phyloP scores from a whole-genome alignment of 108 stramenopile species.

The Mediolabrus comicus region DNA sequence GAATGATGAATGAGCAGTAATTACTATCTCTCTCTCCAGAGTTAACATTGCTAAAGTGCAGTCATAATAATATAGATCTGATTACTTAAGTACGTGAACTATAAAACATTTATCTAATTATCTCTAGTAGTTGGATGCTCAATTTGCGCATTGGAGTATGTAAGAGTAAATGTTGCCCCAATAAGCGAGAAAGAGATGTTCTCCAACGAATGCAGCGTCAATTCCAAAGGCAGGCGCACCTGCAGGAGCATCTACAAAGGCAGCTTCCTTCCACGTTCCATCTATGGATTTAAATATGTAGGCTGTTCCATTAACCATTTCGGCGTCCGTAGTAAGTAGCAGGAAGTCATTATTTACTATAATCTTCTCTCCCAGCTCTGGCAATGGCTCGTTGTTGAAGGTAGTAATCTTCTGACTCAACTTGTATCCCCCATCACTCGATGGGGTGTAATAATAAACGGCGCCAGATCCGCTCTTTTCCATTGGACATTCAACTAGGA shows the following conservation, averaged over 20 bases:
- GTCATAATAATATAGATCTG: too few relatives aligned
- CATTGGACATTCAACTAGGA: background rate
- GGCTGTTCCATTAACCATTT: background rate
- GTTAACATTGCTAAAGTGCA: too few relatives aligned
- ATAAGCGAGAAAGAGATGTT: background rate
- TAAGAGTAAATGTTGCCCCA: background rate
- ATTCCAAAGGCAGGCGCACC: background rate
- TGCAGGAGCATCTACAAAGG: background rate
- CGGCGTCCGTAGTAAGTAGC: background rate
- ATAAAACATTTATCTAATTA: too few relatives aligned
- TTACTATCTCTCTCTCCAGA: too few relatives aligned
- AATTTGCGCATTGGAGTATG: background rate
- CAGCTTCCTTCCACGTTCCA: background rate
- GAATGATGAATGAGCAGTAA: constrained; percentile 76
- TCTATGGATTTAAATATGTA: background rate
- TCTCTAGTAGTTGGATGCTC: too few relatives aligned
- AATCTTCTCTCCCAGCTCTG: background rate
- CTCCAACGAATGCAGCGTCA: background rate
- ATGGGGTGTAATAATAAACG: background rate
- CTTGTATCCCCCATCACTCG: background rate
- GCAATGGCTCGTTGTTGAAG: background rate
- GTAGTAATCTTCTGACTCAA: background rate
- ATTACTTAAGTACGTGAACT: background rate
- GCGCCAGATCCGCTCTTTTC: background rate
- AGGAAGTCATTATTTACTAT: background rate